phyloP scores from a whole-genome alignment of 352 stramenopile genomes.

The Globisporangium alternatum region DNA sequence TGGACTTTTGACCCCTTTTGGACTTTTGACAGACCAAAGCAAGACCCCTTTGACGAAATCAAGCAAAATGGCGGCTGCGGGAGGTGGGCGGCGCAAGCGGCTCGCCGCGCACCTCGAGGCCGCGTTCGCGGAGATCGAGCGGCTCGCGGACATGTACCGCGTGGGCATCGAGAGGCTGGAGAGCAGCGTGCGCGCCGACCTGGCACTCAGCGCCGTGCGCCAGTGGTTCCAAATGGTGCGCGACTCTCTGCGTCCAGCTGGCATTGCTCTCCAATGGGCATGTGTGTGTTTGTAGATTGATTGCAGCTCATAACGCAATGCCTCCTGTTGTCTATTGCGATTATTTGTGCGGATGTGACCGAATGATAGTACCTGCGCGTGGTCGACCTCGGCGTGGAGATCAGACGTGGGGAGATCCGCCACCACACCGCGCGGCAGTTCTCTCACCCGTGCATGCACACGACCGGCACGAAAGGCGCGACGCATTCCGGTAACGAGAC shows the following conservation, averaged over 20 bases:
- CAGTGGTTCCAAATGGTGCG: constrained; percentile 67
- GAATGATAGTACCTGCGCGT: constrained; percentile 57
- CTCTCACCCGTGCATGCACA: constrained; percentile 52
- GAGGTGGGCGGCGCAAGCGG: constrained; percentile 24
- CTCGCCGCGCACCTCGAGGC: constrained; percentile 45
- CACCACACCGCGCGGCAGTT: constrained; percentile 38
- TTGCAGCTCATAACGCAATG: background rate
- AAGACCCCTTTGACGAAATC: background rate
- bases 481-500: constrained; percentile 43
- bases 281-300: background rate
- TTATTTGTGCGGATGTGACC: background rate
- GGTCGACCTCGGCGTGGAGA: constrained; percentile 60
- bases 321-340: background rate
- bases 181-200: constrained; percentile 23
- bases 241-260: background rate
- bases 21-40: too few relatives aligned
- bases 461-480: constrained; percentile 57
- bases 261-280: background rate
- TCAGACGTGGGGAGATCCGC: constrained; percentile 71
- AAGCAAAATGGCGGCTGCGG: constrained; percentile 6
- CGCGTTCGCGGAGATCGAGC: constrained; percentile 50
- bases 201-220: constrained; percentile 34
- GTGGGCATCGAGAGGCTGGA: constrained; percentile 50
- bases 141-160: constrained; percentile 29
- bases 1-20: too few relatives aligned